Conservation (phyloP, 176 grass and related monocot genomes). For the Melocanna baccifera region DNA sequence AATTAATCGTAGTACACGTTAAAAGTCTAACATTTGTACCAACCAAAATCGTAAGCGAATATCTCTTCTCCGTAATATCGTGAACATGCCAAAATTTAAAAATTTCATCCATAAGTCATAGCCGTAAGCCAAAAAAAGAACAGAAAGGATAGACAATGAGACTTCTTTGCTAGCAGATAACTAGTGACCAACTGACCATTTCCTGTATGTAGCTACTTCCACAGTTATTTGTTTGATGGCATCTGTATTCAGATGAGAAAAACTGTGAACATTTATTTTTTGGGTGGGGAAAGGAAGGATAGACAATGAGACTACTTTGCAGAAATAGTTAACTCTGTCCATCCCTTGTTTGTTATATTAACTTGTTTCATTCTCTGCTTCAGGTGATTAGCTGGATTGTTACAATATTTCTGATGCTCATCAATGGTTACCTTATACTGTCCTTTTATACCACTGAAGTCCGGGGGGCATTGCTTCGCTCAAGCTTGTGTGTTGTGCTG, state of each 20-base stretch:
- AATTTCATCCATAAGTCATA: too few relatives aligned
- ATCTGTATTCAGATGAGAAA: not conserved
- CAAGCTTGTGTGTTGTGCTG: constrained; percentile 52
- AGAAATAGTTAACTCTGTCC: not conserved
- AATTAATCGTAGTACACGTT: too few relatives aligned
- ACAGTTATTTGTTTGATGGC: not conserved
- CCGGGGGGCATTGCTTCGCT: constrained; percentile 58
- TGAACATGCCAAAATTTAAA: too few relatives aligned
- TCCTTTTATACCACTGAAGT: constrained; percentile 72
- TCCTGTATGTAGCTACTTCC: not conserved
- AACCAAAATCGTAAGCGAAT: too few relatives aligned
- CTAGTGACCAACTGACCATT: too few relatives aligned
- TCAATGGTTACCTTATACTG: constrained; percentile 90
- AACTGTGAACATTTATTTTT: not conserved
- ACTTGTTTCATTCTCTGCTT: constrained; percentile 17
- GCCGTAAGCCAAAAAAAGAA: too few relatives aligned
- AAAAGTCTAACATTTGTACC: too few relatives aligned
- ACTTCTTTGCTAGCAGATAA: too few relatives aligned
- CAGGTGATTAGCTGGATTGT: constrained; percentile 88
- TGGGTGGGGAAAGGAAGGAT: not conserved
- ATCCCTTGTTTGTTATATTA: not conserved
- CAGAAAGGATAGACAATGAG: too few relatives aligned
- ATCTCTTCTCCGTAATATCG: too few relatives aligned
- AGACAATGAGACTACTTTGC: not conserved
- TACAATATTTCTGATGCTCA: constrained; percentile 77